Evolutionary conservation across 1,284 basidiomycete genomes (phyloP).

Genomic region (Pholiota adiposa): DNA sequence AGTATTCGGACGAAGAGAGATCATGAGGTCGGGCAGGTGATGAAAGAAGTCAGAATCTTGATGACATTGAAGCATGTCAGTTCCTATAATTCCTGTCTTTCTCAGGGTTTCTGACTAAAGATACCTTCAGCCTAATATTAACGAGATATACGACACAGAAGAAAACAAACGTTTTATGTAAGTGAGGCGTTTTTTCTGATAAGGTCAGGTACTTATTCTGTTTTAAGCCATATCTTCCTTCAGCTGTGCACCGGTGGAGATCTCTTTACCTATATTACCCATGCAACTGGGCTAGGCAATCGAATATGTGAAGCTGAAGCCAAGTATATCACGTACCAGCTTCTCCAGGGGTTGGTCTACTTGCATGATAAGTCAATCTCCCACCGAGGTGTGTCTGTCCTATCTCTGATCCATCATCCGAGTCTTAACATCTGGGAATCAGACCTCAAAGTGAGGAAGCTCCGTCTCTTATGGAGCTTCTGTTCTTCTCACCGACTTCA

Average conservation of each 20-base stretch:
- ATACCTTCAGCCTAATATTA: constrained; percentile 73
- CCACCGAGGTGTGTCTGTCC: constrained; percentile 68
- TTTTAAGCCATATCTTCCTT: constrained; percentile 70
- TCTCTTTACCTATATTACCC: constrained; percentile 79
- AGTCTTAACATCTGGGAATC: constrained; percentile 47
- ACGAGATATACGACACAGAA: constrained; percentile 73
- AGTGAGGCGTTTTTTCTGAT: constrained; percentile 18
- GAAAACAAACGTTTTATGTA: constrained; percentile 66
- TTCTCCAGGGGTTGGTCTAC: constrained; percentile 74
- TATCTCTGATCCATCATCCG: constrained; percentile 3
- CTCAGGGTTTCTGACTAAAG: constrained; percentile 2
- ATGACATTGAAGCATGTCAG: constrained; percentile 71
- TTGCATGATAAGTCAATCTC: constrained; percentile 77
- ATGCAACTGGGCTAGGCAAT: constrained; percentile 50
- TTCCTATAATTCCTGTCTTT: constrained; percentile 5
- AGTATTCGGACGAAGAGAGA: constrained; percentile 67
- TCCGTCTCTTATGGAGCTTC: neutral
- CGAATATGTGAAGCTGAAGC: constrained; percentile 77
- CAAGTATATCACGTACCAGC: constrained; percentile 84
- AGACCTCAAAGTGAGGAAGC: constrained; percentile 51
- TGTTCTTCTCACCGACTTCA: neutral
- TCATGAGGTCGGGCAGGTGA: constrained; percentile 61
- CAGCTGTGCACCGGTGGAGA: constrained; percentile 80
- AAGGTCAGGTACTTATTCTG: neutral
- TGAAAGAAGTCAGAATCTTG: constrained; percentile 79